These are phyloP conservation scores for Boletus subcaerulescens DNA, from an alignment of 768 basidiomycete genomes.

Conservation along the genomic window DNA sequence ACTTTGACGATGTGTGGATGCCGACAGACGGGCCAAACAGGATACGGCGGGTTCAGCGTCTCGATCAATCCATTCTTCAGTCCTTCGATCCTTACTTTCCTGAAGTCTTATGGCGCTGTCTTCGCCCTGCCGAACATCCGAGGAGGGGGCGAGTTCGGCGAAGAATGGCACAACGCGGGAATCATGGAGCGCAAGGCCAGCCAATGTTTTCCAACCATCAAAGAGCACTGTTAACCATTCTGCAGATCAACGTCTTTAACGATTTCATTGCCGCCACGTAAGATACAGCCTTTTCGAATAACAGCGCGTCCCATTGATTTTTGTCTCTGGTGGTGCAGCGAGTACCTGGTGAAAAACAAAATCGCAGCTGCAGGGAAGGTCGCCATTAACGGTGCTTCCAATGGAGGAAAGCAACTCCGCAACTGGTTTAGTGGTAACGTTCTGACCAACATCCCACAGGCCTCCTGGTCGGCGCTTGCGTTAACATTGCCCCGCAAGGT, in stretches of 20 bases:
- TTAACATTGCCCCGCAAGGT: conserved; percentile 74
- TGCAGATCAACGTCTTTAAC: conserved; percentile 68
- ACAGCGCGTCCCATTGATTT: not conserved
- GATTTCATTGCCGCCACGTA: conserved; percentile 84
- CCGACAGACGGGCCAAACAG: conserved; percentile 30
- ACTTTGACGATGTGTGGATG: not conserved
- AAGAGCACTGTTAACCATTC: conserved; percentile 1
- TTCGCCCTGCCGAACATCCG: conserved; percentile 60
- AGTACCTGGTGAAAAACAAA: conserved; percentile 71
- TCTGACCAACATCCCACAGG: conserved; percentile 38
- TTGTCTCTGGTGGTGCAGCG: conserved; percentile 34
- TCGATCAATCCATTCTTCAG: conserved; percentile 73
- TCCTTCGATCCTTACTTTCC: conserved; percentile 65
- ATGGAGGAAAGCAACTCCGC: conserved; percentile 55
- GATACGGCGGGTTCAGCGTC: conserved; percentile 80
- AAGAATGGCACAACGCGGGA: conserved; percentile 80
- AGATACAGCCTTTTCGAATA: conserved; percentile 18
- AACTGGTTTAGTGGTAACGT: not conserved
- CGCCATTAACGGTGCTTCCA: conserved; percentile 75
- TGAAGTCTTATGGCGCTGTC: conserved; percentile 67
- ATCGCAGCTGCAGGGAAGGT: conserved; percentile 68
- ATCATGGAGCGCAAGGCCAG: conserved; percentile 65
- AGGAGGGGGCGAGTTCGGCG: conserved; percentile 77
- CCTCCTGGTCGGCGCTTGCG: conserved; percentile 78
- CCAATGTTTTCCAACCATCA: not conserved